Evolutionary conservation across 768 basidiomycete species (phyloP).

Genomic region (Suillus tomentosus): DNA sequence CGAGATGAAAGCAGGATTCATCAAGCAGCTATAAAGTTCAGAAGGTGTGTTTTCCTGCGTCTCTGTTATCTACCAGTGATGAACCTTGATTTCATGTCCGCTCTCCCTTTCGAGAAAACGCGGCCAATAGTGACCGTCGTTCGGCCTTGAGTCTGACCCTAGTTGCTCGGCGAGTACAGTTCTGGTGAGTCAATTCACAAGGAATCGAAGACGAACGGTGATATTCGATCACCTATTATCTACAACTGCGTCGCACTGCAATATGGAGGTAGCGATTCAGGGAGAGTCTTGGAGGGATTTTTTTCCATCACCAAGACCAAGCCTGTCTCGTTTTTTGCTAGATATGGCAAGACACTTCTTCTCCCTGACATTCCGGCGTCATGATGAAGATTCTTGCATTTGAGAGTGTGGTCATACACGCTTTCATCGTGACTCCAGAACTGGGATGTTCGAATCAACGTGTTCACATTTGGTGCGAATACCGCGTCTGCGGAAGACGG

Average conservation of each 20-base stretch:
- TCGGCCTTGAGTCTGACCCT: slow-evolving; percentile 2
- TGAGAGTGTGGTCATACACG: neutral
- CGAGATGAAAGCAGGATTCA: neutral
- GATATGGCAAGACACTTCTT: slow-evolving; percentile 3
- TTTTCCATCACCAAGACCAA: neutral
- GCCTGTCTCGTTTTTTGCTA: neutral
- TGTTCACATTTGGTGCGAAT: no score
- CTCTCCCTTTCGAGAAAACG: slow-evolving; percentile 6
- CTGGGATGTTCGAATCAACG: no score
- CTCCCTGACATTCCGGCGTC: neutral
- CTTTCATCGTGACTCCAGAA: no score
- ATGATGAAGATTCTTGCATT: neutral
- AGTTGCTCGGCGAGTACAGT: slow-evolving; percentile 2
- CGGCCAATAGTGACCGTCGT: neutral
- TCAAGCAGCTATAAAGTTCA: neutral
- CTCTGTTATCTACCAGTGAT: neutral
- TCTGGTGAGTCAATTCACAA: neutral
- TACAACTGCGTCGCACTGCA: neutral
- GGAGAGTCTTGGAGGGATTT: slow-evolving; percentile 1
- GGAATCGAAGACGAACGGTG: neutral
- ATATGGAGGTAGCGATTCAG: neutral
- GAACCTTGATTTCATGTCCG: neutral
- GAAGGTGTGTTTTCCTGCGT: neutral
- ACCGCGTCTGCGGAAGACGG: no score
- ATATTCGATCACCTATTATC: neutral